A percentile compares a stretch with the other conserved stretches of the same genome.
phyloP scores from a whole-genome alignment of 1,139 yeast genomes.

The Debaryomyces singareniensis region DNA sequence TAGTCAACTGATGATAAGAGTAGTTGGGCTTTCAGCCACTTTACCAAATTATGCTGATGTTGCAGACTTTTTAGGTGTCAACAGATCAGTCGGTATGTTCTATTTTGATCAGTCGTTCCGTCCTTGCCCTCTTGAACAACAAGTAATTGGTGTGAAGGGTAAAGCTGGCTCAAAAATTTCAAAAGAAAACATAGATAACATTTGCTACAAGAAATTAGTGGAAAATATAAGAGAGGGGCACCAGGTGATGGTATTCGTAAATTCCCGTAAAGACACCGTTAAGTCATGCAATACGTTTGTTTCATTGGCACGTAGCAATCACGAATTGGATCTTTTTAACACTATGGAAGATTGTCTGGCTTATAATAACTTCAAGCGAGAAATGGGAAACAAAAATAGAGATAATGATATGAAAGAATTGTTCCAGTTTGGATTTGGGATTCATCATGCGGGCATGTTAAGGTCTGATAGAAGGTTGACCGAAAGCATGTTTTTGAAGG shows the following conservation, averaged over 20 bases:
- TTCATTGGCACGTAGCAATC: constrained; percentile 56
- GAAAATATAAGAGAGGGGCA: constrained; percentile 64
- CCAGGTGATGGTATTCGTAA: constrained; percentile 97
- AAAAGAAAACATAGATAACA: constrained; percentile 67
- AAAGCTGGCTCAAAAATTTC: constrained; percentile 67
- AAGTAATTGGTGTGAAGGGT: constrained; percentile 80
- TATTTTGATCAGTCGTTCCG: constrained; percentile 90
- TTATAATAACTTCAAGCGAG: constrained; percentile 49
- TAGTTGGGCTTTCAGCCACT: constrained; percentile 96
- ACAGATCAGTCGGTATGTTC: constrained; percentile 83
- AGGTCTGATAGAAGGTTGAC: constrained; percentile 86
- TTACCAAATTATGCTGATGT: constrained; percentile 92
- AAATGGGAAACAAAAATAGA: constrained; percentile 60
- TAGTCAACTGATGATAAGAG: constrained; percentile 88
- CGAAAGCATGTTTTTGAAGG: constrained; percentile 79
- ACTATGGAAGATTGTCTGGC: constrained; percentile 42
- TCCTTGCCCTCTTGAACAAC: constrained; percentile 91
- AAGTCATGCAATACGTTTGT: constrained; percentile 74
- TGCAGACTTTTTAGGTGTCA: constrained; percentile 91
- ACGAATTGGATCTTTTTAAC: constrained; percentile 56
- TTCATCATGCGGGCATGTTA: constrained; percentile 97
- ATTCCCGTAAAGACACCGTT: constrained; percentile 88
- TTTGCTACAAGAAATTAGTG: constrained; percentile 70
- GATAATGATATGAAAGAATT: constrained; percentile 79
- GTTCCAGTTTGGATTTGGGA: constrained; percentile 79